Percentiles rank a stretch among this genome's conserved stretches.
These are phyloP conservation scores for Starmerella asiatica DNA, from an alignment of 805 yeast species.

Conservation along the genomic window DNA sequence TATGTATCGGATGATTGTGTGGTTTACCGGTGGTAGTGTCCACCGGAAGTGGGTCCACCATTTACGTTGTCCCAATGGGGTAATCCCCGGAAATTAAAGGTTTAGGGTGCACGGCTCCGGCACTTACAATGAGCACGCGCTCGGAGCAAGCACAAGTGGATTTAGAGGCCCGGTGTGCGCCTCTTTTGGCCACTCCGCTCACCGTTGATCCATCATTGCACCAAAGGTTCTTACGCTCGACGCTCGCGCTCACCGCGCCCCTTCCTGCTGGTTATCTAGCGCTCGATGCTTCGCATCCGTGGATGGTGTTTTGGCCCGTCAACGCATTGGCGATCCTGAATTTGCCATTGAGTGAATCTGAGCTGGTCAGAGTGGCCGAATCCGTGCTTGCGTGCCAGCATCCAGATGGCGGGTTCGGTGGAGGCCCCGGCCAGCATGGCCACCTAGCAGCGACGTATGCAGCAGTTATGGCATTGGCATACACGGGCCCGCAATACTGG, in stretches of 20 bases:
- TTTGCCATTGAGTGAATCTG: constrained; percentile 19
- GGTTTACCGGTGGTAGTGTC: too few relatives aligned
- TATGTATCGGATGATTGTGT: too few relatives aligned
- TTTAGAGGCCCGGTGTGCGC: constrained; percentile 10
- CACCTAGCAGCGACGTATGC: constrained; percentile 83
- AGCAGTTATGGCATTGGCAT: constrained; percentile 47
- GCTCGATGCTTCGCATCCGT: constrained; percentile 81
- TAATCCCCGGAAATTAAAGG: too few relatives aligned
- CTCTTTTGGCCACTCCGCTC: constrained; percentile 10
- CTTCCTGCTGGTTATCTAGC: constrained; percentile 41
- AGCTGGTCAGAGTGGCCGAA: constrained; percentile 20
- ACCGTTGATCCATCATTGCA: constrained; percentile 27
- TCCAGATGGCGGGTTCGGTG: constrained; percentile 61
- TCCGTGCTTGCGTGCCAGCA: constrained; percentile 27
- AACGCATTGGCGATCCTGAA: constrained; percentile 40
- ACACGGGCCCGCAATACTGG: constrained; percentile 35
- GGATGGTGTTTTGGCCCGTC: constrained; percentile 77
- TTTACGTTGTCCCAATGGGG: too few relatives aligned
- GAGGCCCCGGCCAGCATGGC: constrained; percentile 69
- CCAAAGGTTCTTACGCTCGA: constrained; percentile 31
- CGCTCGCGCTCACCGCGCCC: constrained; percentile 25
- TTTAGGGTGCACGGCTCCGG: too few relatives aligned
- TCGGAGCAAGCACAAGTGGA: constrained; percentile 13
- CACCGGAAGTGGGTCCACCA: too few relatives aligned
- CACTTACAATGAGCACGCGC: constrained; percentile 5